These are phyloP conservation scores for Pestalotiopsis sp. DNA, from an alignment of 2,329 filamentous ascomycete genomes.

Conservation along the genomic window DNA sequence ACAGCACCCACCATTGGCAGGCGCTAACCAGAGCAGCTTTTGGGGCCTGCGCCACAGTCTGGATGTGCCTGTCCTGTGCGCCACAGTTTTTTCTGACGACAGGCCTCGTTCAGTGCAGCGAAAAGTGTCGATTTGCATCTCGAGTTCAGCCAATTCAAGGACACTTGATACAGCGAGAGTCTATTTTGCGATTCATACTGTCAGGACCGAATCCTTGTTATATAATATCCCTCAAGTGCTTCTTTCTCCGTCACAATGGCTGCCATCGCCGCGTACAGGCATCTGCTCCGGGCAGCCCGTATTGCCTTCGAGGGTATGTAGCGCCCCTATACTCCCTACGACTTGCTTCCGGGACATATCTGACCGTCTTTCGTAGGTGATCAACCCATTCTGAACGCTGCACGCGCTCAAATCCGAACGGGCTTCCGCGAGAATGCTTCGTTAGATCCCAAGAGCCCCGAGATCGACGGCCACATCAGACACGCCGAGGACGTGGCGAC, in stretches of 20 bases:
- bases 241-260: slow-evolving; percentile 53
- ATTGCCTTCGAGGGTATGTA: slow-evolving; percentile 80
- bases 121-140: neutral
- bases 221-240: too few species aligned
- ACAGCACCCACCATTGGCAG: neutral
- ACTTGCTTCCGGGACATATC: neutral
- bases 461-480: slow-evolving; percentile 66
- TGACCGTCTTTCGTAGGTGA: slow-evolving; percentile 62
- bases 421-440: slow-evolving; percentile 72
- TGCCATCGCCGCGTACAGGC: slow-evolving; percentile 67
- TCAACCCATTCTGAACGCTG: slow-evolving; percentile 66
- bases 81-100: slow-evolving; percentile 10
- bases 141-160: neutral
- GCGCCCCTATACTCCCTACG: slow-evolving; percentile 16
- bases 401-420: slow-evolving; percentile 71
- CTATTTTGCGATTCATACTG: neutral
- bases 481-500: slow-evolving; percentile 83
- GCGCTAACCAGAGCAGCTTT: neutral
- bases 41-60: neutral
- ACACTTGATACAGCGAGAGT: neutral
- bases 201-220: too few species aligned
- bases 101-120: neutral
- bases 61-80: neutral
- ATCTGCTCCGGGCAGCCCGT: slow-evolving; percentile 77
- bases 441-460: slow-evolving; percentile 59